Conservation (phyloP, 78 protist species). For the Polysphondylium violaceum region DNA sequence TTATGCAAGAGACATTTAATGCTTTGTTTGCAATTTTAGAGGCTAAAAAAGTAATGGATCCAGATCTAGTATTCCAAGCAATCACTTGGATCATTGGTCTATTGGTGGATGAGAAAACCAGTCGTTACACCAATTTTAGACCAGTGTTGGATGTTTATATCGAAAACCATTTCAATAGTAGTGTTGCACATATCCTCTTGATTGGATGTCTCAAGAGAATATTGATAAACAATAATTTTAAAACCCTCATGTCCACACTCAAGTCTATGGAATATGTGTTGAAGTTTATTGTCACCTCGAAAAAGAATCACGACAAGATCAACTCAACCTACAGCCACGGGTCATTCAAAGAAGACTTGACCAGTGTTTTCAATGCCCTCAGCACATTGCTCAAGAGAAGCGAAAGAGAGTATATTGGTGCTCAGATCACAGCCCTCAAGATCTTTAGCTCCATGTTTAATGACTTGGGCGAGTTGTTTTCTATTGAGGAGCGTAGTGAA, state of each 20-base stretch:
- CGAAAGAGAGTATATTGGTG: slow-evolving; percentile 69
- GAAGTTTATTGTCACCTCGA: slow-evolving; percentile 56
- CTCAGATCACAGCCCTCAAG: slow-evolving; percentile 62
- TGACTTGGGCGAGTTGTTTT: slow-evolving; percentile 65
- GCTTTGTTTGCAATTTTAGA: slow-evolving; percentile 73
- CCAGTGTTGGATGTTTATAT: slow-evolving; percentile 60
- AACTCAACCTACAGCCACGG: not conserved
- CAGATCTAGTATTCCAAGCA: slow-evolving; percentile 53
- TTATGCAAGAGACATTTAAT: slow-evolving; percentile 77
- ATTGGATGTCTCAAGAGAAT: slow-evolving; percentile 62
- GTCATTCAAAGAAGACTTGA: slow-evolving; percentile 68
- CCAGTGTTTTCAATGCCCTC: slow-evolving; percentile 43
- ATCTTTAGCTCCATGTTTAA: slow-evolving; percentile 51
- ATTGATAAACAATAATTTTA: slow-evolving; percentile 20
- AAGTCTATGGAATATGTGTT: slow-evolving; percentile 74
- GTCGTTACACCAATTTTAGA: slow-evolving; percentile 45
- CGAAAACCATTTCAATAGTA: slow-evolving; percentile 45
- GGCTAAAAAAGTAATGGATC: slow-evolving; percentile 33
- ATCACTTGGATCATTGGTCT: slow-evolving; percentile 73
- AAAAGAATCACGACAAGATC: slow-evolving; percentile 27
- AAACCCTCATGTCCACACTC: slow-evolving; percentile 37
- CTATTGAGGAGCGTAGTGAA: slow-evolving; percentile 44
- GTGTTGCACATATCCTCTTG: slow-evolving; percentile 43
- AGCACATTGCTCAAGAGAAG: slow-evolving; percentile 34
- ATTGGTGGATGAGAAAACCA: slow-evolving; percentile 60